Evolutionary conservation across 306 rosid genomes (phyloP), one percentile per base, ranked within the genome.

Genomic region (Quercus aquifolioides): DNA sequence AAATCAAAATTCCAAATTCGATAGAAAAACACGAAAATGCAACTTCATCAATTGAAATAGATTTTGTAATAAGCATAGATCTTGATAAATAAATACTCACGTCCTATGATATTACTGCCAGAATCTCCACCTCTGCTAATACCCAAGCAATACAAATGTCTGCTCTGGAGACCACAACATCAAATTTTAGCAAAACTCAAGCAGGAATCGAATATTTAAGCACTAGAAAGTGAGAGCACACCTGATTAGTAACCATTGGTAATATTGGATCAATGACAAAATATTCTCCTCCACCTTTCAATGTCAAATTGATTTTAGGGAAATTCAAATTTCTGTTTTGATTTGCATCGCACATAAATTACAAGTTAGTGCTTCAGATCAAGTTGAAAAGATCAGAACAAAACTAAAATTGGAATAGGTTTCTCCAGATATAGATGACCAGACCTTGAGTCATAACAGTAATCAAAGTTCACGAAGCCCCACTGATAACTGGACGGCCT

Each of bases 271-370:
- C 76, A 17, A 0, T 18, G 68, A 90, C 78, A 81, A 12, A 5
- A 71, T 73, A 95, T 10, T 71, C 69, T 63, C 76, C 85, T 79
- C 98, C 99, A 20, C 96, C 97, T 82, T 88, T 79, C 96, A 93
- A 82, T 0, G 96, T 95, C 28, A 95, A 77, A 80, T 86, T 93
- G 78, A 93, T 7, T 10, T 1, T 1, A 35, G 92, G 97, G 69
- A 55, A 35, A 43, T 23, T 6, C 76, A 33, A 33, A 33, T 35
- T 76, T 0, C 7, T 55, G 0, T 63, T 69, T 76, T 83, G 74
- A 76, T 82, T 85, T 78, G 91, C 0, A 17, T 97, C 90, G 89
- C 84, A 79, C 7, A 56, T 7, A 43, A 76, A 81, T 41, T 57
- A 28, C 18, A 80, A 82, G 76, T 88, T 59, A 89, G 78, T 71